Evolutionary conservation across 2,329 filamentous ascomycete genomes (phyloP), one percentile per base, ranked within the genome.

Genomic region (Aureobasidium sp.): DNA sequence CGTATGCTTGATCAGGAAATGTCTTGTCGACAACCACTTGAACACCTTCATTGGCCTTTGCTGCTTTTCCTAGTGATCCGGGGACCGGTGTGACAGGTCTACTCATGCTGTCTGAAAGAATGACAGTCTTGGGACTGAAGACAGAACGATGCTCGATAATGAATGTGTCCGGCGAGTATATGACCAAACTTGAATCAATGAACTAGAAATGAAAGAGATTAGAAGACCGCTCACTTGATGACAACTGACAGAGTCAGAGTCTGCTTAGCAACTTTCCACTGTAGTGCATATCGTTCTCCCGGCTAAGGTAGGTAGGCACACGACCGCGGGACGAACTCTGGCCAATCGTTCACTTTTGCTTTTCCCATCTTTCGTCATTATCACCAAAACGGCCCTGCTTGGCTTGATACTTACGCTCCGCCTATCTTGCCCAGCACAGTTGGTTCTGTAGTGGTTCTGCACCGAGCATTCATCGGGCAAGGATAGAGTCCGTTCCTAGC

Each of bases 331-430:
- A 29, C 6, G 11, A 32, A 42, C 13, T 25, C 39, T 34, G 37
- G 30, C 53, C 53, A 57, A 57, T 57, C 53, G 32, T 34, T 32
- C 6, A 41, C 29, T 57, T 57, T 57, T 57, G 53, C 53, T 57
- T 57, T 57, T 57, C 53, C 27, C 29, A n/a, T 32, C 39, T 32
- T 48, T 54, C 52, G 52, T 57, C 53, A 45, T 57, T 8, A n/a
- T 39, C 34, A 25, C 16, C 8, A 16, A 42, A 54, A 54, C 34
- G 34, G 50, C 6, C 25, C 21, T 53, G 50, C 50, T 53, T 53
- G 36, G 50, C 50, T 16, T 27, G 52, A 55, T 44, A 57, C 53
- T 27, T 45, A 15, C 25, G 16, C 27, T 53, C 52, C 27, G 52
- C 37, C 27, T 25, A n/a, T 54, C 15, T 32, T 9, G 25, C 53